These are phyloP conservation scores for Clonostachys byssicola DNA, from an alignment of 2,329 filamentous ascomycete species.

Conservation along the genomic window DNA sequence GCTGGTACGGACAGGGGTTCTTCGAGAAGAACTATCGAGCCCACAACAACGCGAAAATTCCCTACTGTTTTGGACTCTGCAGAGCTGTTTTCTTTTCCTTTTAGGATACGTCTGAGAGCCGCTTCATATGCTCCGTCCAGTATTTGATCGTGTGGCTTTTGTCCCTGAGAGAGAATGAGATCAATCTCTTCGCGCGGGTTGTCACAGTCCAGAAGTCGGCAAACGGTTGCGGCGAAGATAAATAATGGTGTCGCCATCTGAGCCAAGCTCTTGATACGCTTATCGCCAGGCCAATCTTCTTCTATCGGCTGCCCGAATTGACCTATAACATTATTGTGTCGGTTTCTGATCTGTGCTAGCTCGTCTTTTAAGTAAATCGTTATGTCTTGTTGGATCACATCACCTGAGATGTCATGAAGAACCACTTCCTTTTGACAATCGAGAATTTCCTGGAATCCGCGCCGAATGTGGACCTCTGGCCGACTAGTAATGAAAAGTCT, in stretches of 20 bases:
- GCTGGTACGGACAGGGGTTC: not conserved
- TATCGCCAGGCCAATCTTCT: conserved; percentile 3
- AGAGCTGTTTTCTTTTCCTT: not conserved
- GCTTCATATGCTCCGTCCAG: not conserved
- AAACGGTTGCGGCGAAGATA: conserved; percentile 20
- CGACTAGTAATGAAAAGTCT: conserved; percentile 30
- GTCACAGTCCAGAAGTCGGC: conserved; percentile 3
- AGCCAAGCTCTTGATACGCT: conserved; percentile 7
- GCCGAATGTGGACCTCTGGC: conserved; percentile 25
- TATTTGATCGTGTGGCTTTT: conserved; percentile 2
- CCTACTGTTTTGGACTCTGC: not conserved
- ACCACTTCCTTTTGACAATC: conserved; percentile 21
- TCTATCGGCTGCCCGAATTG: not conserved
- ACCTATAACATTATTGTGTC: conserved; percentile 8
- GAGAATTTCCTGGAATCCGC: conserved; percentile 21
- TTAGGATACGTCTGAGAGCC: not conserved
- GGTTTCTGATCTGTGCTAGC: conserved; percentile 16
- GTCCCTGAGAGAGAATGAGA: conserved; percentile 7
- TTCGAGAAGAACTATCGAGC: not conserved
- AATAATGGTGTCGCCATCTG: conserved; percentile 19
- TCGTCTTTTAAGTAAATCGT: conserved; percentile 17
- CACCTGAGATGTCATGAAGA: conserved; percentile 22
- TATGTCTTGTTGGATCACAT: conserved; percentile 26
- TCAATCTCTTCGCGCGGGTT: not conserved
- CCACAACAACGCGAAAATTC: not conserved